These are phyloP conservation scores for Cordyceps javanica DNA, from an alignment of 2,329 filamentous ascomycete genomes.

Conservation along the genomic window DNA sequence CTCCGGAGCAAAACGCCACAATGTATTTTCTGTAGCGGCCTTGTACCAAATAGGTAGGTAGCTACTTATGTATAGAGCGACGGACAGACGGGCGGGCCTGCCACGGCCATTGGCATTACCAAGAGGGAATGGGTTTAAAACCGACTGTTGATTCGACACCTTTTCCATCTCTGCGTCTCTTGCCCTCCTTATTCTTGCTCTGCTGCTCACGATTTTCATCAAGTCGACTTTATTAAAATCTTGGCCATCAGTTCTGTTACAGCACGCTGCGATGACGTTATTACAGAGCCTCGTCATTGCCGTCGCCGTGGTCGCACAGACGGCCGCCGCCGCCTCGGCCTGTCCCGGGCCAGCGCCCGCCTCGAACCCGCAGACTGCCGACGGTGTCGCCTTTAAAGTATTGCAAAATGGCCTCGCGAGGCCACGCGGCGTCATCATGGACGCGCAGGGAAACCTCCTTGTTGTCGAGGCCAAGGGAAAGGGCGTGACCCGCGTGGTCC, in stretches of 20 bases:
- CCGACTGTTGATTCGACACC: no score
- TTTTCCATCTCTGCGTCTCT: neutral
- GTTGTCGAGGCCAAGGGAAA: slow-evolving; percentile 24
- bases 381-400: slow-evolving; percentile 22
- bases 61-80: neutral
- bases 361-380: slow-evolving; percentile 17
- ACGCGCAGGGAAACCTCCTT: slow-evolving; percentile 31
- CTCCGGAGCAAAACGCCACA: neutral
- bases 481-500: slow-evolving; percentile 28
- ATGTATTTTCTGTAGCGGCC: neutral
- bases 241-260: no score
- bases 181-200: neutral
- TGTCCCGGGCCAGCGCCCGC: slow-evolving; percentile 8
- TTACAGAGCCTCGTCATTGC: neutral
- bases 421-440: slow-evolving; percentile 30
- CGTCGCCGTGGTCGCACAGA: neutral
- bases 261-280: neutral
- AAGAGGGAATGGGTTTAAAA: neutral
- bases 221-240: no score
- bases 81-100: neutral
- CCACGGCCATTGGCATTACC: neutral
- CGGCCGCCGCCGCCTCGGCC: neutral
- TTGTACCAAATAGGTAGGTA: slow-evolving; percentile 1
- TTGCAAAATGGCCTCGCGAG: slow-evolving; percentile 20
- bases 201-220: no score